Evolutionary conservation across 2,329 filamentous ascomycete species (phyloP).

Genomic region (Talaromyces piceae): DNA sequence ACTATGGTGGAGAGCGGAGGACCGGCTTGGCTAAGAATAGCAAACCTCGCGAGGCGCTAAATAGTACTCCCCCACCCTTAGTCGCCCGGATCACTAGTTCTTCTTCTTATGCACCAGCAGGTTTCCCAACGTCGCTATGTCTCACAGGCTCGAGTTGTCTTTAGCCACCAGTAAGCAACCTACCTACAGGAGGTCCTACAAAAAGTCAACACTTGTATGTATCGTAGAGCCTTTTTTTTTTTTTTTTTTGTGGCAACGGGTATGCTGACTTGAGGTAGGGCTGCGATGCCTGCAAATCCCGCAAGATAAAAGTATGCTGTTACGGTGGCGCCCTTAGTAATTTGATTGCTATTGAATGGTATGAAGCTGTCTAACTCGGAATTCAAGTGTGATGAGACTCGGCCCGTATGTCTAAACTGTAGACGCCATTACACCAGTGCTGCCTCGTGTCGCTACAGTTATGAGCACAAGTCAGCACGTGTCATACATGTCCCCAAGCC

Average conservation of each 20-base stretch:
- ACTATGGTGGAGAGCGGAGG: too few species aligned
- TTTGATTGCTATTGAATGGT: background rate
- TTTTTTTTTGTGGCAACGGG: background rate
- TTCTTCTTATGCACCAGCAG: too few species aligned
- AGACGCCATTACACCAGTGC: constrained; percentile 2
- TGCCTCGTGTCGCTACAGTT: constrained; percentile 3
- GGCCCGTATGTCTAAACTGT: constrained; percentile 8
- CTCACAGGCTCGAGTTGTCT: background rate
- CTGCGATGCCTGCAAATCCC: constrained; percentile 6
- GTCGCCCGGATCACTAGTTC: too few species aligned
- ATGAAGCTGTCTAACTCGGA: background rate
- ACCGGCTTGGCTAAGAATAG: too few species aligned
- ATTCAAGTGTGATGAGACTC: constrained; percentile 7
- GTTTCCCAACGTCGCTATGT: background rate
- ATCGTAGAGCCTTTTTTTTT: background rate
- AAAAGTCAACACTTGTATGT: constrained; percentile 6
- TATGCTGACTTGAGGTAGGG: constrained; percentile 1
- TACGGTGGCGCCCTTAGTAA: background rate
- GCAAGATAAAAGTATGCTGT: constrained; percentile 6
- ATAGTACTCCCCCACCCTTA: too few species aligned
- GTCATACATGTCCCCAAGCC: background rate
- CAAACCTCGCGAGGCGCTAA: too few species aligned
- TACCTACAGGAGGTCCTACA: constrained; percentile 4
- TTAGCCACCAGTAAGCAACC: background rate
- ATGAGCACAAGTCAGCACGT: background rate